A percentile compares a stretch with the other conserved stretches of the same genome.
These are phyloP conservation scores for Pichia sp. DNA, from an alignment of 1,139 yeast species.

Conservation along the genomic window DNA sequence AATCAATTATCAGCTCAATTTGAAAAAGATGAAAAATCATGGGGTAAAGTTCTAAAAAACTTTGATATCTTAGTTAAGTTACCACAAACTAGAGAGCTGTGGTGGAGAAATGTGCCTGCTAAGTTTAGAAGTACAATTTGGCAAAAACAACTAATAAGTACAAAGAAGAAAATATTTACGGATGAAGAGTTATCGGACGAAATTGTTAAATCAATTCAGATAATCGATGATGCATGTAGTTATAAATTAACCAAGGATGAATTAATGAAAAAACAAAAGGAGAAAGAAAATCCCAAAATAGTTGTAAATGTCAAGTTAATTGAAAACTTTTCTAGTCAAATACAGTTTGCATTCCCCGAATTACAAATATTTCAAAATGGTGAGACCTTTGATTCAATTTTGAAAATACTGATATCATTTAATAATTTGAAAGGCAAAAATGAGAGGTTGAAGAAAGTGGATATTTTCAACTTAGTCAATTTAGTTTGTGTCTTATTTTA, in stretches of 20 bases:
- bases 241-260: constrained; percentile 20
- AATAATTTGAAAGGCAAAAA: constrained; percentile 15
- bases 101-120: constrained; percentile 64
- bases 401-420: constrained; percentile 21
- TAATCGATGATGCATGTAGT: constrained; percentile 26
- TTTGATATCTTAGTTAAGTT: constrained; percentile 32
- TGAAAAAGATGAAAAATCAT: constrained; percentile 34
- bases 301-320: constrained; percentile 20
- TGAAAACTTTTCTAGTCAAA: constrained; percentile 18
- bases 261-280: constrained; percentile 12
- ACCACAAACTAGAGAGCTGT: constrained; percentile 44
- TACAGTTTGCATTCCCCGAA: constrained; percentile 26
- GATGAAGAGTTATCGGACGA: constrained; percentile 14
- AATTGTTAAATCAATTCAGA: constrained; percentile 20
- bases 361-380: constrained; percentile 27
- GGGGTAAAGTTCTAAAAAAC: constrained; percentile 43
- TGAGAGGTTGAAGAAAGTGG: constrained; percentile 9
- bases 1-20: constrained; percentile 29
- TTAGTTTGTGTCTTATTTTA: constrained; percentile 23
- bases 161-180: constrained; percentile 20
- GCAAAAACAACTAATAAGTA: constrained; percentile 36
- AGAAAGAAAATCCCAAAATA: constrained; percentile 10
- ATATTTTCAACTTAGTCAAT: constrained; percentile 16
- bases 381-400: constrained; percentile 24
- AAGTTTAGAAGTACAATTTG: constrained; percentile 45